Evolutionary conservation across 768 basidiomycete genomes (phyloP), one percentile per base, ranked within the genome.

Genomic region (Chalciporus sphaerocephalus): DNA sequence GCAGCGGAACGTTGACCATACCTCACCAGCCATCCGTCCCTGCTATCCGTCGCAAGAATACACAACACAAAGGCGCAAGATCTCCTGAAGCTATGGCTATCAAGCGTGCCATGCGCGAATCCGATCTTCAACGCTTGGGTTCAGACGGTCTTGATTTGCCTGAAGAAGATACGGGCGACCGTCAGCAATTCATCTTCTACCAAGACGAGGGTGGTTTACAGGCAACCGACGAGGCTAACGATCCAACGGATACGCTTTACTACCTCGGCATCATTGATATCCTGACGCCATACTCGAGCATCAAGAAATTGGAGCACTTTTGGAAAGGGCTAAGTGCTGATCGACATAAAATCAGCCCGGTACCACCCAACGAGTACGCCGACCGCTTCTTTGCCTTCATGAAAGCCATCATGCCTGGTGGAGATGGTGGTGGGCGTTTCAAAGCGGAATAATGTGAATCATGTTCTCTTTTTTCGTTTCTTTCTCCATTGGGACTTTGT

Each of bases 261-360:
- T 97, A 97, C 65, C 73, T 97, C 8, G 95, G 96, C 18, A 79
- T 99, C 43, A 99, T 99, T 59, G 96, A 99, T 66, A 98, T 97
- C 53, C 69, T 94, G 48, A 98, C 96, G 20, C 95, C 94, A 2
- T 99, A 91, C 64, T 79, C 74, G 16, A 54, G 64, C 16, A 55
- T 77, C 49, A 99, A 99, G 75, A 81, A 80, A 62, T 44, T 85
- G 16, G 96, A 99, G 66, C 85, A 90, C 65, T 72, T 91, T 46
- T 98, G 92, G 90, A 95, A 96, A 70, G 90, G 92, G 21, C 65
- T 96, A 56, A 76, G 75, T 10, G 85, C 87, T 25, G 93, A 96
- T 72, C 70, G 87, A 55, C 91, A 93, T 60, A 94, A 89, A 62
- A 98, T 98, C 55, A 94, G 91, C 42, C 91, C 94, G 6, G 91